Conservation (phyloP, 169 alveolate genomes). For the Plasmodium billcollinsi region DNA sequence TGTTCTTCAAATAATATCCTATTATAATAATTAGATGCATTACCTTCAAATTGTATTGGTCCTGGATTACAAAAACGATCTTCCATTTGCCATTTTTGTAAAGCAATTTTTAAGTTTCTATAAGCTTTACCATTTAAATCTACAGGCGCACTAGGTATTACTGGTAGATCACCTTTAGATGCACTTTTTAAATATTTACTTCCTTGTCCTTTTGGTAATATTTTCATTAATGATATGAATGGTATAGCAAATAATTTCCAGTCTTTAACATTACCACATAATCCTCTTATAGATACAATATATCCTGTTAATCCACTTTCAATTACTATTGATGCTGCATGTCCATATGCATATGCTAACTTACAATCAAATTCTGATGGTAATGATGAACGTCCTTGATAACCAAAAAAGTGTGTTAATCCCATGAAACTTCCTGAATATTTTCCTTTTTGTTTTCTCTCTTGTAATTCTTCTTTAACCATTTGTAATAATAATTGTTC, state of each 20-base stretch:
- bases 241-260: constrained; percentile 98
- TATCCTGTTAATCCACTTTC: constrained; percentile 96
- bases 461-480: constrained; percentile 94
- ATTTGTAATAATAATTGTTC: constrained; percentile 95
- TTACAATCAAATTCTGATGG: constrained; percentile 97
- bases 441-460: constrained; percentile 91
- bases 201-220: constrained; percentile 84
- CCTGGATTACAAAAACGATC: constrained; percentile 98
- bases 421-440: constrained; percentile 95
- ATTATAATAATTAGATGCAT: constrained; percentile 89
- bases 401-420: constrained; percentile 97
- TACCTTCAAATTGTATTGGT: constrained; percentile 95
- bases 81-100: constrained; percentile 92
- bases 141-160: constrained; percentile 94
- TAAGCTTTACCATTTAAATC: constrained; percentile 91
- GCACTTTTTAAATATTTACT: constrained; percentile 60
- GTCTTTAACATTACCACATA: constrained; percentile 91
- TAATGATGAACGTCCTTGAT: constrained; percentile 98
- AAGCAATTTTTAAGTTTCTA: constrained; percentile 86
- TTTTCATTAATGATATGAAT: constrained; percentile 88
- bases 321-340: constrained; percentile 93
- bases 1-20: constrained; percentile 91
- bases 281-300: constrained; percentile 94
- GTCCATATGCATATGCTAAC: constrained; percentile 96
- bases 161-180: constrained; percentile 89